Percentiles rank a stretch among this genome's conserved stretches.
These are phyloP conservation scores for Primulina huaijiensis DNA, from an alignment of 257 asterid species.

Conservation along the genomic window DNA sequence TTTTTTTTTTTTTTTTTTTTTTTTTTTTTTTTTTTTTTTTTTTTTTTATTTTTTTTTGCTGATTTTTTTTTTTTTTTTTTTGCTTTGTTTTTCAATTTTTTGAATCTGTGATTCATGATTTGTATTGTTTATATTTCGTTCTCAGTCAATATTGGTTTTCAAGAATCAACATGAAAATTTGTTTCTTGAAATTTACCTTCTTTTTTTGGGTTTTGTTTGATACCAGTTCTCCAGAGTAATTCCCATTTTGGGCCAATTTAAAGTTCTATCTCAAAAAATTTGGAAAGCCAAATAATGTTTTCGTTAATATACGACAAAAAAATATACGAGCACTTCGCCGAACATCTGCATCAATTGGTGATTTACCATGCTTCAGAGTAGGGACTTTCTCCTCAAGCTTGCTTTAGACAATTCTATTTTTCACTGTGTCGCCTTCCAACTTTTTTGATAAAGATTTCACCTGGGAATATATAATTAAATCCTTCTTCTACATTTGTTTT, in stretches of 20 bases:
- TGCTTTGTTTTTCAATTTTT: background rate
- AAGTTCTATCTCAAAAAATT: background rate
- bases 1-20: too few relatives aligned
- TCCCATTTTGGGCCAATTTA: background rate
- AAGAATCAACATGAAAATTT: background rate
- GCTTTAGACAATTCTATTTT: constrained; percentile 29
- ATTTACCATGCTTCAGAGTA: constrained; percentile 25
- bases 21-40: too few relatives aligned
- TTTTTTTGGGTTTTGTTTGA: background rate
- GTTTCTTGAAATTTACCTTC: background rate
- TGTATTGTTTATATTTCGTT: too few relatives aligned
- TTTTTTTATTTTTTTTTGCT: too few relatives aligned
- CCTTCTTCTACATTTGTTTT: constrained; percentile 6
- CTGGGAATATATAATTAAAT: constrained; percentile 22
- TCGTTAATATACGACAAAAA: background rate
- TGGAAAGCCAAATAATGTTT: background rate
- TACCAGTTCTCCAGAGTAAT: background rate
- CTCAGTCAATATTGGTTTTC: background rate
- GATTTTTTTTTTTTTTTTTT: constrained; percentile 4
- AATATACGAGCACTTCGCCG: background rate
- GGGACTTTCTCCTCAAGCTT: constrained; percentile 2
- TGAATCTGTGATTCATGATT: background rate
- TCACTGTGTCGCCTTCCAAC: constrained; percentile 24
- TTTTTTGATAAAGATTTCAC: constrained; percentile 34
- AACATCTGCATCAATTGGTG: constrained; percentile 24